These are phyloP conservation scores for Thermothelomyces thermophilus DNA, from an alignment of 2,329 filamentous ascomycete genomes.

Conservation along the genomic window DNA sequence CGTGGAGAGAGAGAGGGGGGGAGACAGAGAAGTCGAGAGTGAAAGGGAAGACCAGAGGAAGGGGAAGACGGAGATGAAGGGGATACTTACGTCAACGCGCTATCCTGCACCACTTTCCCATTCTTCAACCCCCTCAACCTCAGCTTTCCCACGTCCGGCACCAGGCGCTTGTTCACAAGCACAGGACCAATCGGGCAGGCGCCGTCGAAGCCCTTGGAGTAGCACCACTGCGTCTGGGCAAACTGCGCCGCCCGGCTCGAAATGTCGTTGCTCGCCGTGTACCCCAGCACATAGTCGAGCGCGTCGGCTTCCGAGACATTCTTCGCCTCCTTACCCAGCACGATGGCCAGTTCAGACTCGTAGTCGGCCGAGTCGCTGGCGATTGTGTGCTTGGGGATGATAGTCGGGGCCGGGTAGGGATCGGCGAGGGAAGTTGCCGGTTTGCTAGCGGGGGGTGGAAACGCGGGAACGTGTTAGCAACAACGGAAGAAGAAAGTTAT, in stretches of 20 bases:
- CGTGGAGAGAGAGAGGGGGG: too few relatives aligned
- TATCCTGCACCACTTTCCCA: conserved; percentile 43
- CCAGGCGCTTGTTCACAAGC: conserved; percentile 38
- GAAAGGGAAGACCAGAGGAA: conserved; percentile 11
- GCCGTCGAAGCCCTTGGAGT: conserved; percentile 53
- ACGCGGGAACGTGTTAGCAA: neutral
- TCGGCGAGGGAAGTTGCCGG: conserved; percentile 47
- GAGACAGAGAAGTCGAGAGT: neutral
- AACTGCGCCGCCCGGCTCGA: conserved; percentile 52
- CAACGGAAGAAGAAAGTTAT: neutral
- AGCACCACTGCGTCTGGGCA: conserved; percentile 49
- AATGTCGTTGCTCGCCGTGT: conserved; percentile 52
- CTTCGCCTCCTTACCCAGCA: conserved; percentile 45
- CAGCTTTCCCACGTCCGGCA: conserved; percentile 38
- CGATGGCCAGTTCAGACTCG: conserved; percentile 52
- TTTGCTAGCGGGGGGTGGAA: conserved; percentile 33
- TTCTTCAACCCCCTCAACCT: conserved; percentile 42
- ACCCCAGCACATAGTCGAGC: conserved; percentile 55
- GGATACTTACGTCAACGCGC: conserved; percentile 25
- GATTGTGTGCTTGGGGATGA: conserved; percentile 48
- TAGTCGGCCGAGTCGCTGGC: conserved; percentile 50
- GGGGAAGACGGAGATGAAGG: too few relatives aligned
- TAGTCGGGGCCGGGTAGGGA: conserved; percentile 45
- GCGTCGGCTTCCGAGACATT: conserved; percentile 52
- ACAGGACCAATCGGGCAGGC: conserved; percentile 49